These are phyloP conservation scores for Aspergillus ochraceoroseus DNA, from an alignment of 2,329 filamentous ascomycete species.

Conservation along the genomic window DNA sequence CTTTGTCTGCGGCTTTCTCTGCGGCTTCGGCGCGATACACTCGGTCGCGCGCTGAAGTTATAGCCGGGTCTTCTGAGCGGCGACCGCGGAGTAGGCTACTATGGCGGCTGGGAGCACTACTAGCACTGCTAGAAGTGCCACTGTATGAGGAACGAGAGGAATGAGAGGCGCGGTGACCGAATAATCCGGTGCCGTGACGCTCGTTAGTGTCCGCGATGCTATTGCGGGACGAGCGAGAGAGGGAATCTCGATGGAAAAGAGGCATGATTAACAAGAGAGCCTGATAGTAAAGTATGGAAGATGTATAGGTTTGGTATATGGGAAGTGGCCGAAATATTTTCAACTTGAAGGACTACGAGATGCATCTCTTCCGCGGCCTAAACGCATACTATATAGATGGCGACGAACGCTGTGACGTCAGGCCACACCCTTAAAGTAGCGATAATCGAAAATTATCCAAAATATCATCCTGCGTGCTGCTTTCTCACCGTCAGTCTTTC, in stretches of 20 bases:
- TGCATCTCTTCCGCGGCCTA: background rate
- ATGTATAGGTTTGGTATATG: background rate
- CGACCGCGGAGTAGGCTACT: constrained; percentile 37
- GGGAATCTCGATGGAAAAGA: constrained; percentile 23
- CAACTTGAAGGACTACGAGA: no score
- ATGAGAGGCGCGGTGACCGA: constrained; percentile 36
- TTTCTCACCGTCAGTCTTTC: no score
- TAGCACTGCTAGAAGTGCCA: constrained; percentile 1
- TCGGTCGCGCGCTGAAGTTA: constrained; percentile 57
- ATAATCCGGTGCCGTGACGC: constrained; percentile 28
- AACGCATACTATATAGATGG: constrained; percentile 4
- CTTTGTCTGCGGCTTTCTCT: constrained; percentile 61
- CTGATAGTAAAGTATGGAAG: background rate
- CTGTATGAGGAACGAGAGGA: constrained; percentile 21
- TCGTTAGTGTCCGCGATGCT: constrained; percentile 18
- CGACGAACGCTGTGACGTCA: background rate
- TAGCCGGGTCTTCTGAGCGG: constrained; percentile 56
- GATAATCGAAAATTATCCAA: no score
- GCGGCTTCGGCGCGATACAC: constrained; percentile 59
- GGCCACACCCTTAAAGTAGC: no score
- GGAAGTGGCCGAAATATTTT: no score
- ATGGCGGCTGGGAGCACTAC: background rate
- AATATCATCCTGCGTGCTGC: no score
- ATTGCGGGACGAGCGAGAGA: constrained; percentile 23
- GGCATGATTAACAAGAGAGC: constrained; percentile 17